Conservation (phyloP, 495 filamentous ascomycete species). For the Bacidia gigantensis region DNA sequence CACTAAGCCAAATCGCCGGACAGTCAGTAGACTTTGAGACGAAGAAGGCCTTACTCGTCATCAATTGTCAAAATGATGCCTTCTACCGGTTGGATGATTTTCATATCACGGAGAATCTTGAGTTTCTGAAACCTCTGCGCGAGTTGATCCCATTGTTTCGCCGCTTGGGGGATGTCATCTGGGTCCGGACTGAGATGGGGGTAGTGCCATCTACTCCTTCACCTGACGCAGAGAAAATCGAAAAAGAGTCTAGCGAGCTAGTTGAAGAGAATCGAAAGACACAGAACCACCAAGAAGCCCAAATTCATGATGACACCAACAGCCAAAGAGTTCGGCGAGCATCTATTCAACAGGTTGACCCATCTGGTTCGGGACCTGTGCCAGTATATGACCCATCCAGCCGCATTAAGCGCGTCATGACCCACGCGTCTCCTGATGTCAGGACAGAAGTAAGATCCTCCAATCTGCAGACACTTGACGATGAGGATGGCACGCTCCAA, state of each 20-base stretch:
- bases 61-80: constrained; percentile 92
- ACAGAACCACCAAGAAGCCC: constrained; percentile 9
- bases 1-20: constrained; percentile 7
- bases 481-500: constrained; percentile 16
- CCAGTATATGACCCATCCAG: constrained; percentile 17
- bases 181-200: constrained; percentile 60
- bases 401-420: constrained; percentile 13
- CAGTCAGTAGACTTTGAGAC: constrained; percentile 45
- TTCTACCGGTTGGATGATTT: constrained; percentile 55
- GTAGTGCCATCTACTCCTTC: constrained; percentile 7
- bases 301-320: constrained; percentile 15
- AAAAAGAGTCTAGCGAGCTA: constrained; percentile 11
- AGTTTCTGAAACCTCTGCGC: constrained; percentile 54
- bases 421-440: constrained; percentile 12
- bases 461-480: constrained; percentile 13
- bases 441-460: constrained; percentile 16
- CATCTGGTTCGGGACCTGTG: constrained; percentile 3
- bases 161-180: constrained; percentile 66
- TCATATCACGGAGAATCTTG: constrained; percentile 45
- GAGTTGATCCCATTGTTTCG: constrained; percentile 62
- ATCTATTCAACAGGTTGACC: constrained; percentile 5
- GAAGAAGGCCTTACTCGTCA: constrained; percentile 67
- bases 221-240: constrained; percentile 10
- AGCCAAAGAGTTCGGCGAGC: constrained; percentile 1
- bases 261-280: constrained; percentile 12